Evolutionary conservation across 352 stramenopile genomes (phyloP), one percentile per base, ranked within the genome.

Genomic region (Halophytophthora batemanensis): DNA sequence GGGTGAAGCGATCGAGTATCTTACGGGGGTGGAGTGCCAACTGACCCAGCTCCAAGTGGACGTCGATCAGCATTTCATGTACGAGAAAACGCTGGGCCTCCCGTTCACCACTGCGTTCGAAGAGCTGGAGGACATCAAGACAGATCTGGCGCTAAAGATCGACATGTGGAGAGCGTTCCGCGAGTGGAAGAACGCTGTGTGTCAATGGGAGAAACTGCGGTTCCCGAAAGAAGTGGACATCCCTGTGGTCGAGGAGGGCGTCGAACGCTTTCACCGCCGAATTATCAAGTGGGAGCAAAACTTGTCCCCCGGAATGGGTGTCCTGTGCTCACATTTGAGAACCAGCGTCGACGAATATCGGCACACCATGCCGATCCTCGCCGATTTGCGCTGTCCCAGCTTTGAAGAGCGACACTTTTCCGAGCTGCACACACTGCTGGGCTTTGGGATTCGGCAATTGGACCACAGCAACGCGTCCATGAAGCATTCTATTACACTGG

Each of bases 271-370:
- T 66, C 81, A 77, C 64, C 33, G 56, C 23, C 46, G 77, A 59
- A 64, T 85, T 17, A 31, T 68, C 28, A 63, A 61, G 54, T 71
- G 70, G 73, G 61, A 97, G 66, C 39, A 74, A 49, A 40, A 71
- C 35, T 35, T 90, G 39, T 63, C 69, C 17, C 40, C 86, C 45
- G 66, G 69, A 6, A 85, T 79, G 50, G 51, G 57, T 8, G 19
- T 59, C 1, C 44, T 90, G 6, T 87, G 72, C 28, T 56, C 71
- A 14, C 56, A 77, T 54, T 53, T 97, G 15, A 96, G 93, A 45
- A 58, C 50, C n/a, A 62, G 59, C 21, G 81, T 97, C 2, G 77
- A 96, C 23, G 68, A 82, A 45, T 96, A 97, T 56, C 79, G 76
- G 2, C 57, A 82, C 14, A 87, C 89, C 2, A 86, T 92, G 77